Evolutionary conservation across 805 yeast genomes (phyloP), one percentile per base, ranked within the genome.

Genomic region (Myxozyma neglecta): DNA sequence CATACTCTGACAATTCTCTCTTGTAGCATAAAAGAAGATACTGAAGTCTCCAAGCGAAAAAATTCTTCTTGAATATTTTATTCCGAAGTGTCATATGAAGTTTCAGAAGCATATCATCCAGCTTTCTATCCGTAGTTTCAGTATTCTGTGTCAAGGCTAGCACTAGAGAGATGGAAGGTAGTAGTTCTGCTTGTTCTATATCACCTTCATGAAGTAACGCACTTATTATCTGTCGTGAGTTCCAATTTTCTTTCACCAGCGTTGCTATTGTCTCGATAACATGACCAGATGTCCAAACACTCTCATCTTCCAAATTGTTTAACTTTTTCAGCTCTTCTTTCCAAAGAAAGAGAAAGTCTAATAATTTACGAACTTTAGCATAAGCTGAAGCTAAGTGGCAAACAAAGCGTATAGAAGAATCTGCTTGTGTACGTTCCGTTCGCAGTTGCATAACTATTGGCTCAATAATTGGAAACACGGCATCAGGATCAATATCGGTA

Each of bases 401-500:
- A n/a, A 47, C 42, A 48, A 57, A 61, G 7, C 18, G 24, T 13
- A 47, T 35, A 3, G 40, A 18, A 8, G 47, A 53, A 13, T 37
- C 18, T 20, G 40, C 18, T 18, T 13, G 40, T 6, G 39, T 18
- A 6, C 44, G 24, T 8, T 18, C 18, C n/a, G 44, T 35, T 24
- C 55, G 34, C 24, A 20, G 34, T 6, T 56, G 24, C 14, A 18
- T 43, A n/a, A 59, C 18, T 16, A 58, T 16, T n/a, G 20, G 13
- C 14, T 61, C 57, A 6, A 51, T 50, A 13, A 37, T 11, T 6
- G 60, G 60, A 14, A 64, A 52, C 13, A 64, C 54, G 6, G 67
- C 60, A 36, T 61, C 63, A 10, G 56, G 34, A 50, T 61, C 67
- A 4, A 18, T 36, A 35, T 61, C 63, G 11, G 61, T 37, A 24